These are phyloP conservation scores for Trichoderma sp. DNA, from an alignment of 2,329 filamentous ascomycete species.

Conservation along the genomic window DNA sequence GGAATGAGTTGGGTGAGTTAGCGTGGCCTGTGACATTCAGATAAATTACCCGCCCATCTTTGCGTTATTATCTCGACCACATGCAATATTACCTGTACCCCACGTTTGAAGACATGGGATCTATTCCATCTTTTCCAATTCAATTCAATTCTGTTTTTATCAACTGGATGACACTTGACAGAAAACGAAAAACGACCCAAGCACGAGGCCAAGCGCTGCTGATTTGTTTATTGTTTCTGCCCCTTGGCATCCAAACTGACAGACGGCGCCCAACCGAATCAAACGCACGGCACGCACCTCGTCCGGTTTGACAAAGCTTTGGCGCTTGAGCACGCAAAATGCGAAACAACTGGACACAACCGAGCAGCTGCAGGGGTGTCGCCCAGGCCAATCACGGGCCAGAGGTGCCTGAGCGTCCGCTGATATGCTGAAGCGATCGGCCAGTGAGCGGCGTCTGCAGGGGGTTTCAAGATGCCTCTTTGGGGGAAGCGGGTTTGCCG, in stretches of 20 bases:
- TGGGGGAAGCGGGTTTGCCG: neutral
- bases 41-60: neutral
- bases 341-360: constrained; percentile 3
- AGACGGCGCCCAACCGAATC: neutral
- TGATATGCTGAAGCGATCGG: constrained; percentile 18
- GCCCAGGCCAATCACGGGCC: constrained; percentile 11
- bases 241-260: neutral
- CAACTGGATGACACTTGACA: neutral
- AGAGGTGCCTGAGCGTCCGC: constrained; percentile 17
- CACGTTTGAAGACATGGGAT: neutral
- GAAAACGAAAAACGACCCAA: neutral
- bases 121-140: neutral
- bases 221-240: neutral
- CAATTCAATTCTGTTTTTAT: neutral
- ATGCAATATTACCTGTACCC: neutral
- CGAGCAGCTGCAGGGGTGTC: neutral
- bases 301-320: neutral
- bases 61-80: neutral
- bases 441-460: neutral
- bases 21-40: neutral
- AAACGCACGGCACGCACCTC: neutral
- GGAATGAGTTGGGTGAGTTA: neutral
- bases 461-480: constrained; percentile 11
- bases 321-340: neutral
- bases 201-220: neutral